Evolutionary conservation across 306 rosid species (phyloP).

Genomic region (Albizia julibrissin): DNA sequence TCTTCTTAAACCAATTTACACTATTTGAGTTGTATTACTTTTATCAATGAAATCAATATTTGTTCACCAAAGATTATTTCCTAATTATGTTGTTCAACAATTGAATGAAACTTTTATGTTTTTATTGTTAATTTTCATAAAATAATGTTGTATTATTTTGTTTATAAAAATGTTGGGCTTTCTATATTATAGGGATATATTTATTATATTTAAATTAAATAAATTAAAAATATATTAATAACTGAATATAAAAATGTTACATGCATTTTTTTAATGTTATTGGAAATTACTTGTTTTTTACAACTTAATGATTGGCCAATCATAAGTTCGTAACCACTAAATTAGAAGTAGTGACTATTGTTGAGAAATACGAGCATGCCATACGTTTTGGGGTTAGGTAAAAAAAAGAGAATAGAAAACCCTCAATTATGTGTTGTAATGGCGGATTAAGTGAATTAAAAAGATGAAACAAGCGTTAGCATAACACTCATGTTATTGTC

Average conservation of each 20-base stretch:
- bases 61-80: background rate
- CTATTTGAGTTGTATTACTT: too few relatives aligned
- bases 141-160: too few relatives aligned
- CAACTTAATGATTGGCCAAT: background rate
- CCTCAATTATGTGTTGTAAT: background rate
- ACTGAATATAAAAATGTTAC: background rate
- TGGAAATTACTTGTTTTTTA: too few relatives aligned
- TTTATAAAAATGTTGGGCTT: too few relatives aligned
- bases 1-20: background rate
- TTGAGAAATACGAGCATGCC: slow-evolving; percentile 36
- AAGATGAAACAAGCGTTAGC: slow-evolving; percentile 30
- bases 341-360: slow-evolving; percentile 14
- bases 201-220: too few relatives aligned
- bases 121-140: too few relatives aligned
- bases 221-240: too few relatives aligned
- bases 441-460: slow-evolving; percentile 24
- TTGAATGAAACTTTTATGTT: too few relatives aligned
- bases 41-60: too few relatives aligned
- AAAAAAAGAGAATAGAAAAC: background rate
- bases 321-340: background rate
- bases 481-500: slow-evolving; percentile 66
- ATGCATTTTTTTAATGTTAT: too few relatives aligned
- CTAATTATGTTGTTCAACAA: background rate
- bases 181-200: background rate
- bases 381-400: slow-evolving; percentile 14